Conservation (phyloP, 192 early-diverging fungal species). For the Physocladia obscura region DNA sequence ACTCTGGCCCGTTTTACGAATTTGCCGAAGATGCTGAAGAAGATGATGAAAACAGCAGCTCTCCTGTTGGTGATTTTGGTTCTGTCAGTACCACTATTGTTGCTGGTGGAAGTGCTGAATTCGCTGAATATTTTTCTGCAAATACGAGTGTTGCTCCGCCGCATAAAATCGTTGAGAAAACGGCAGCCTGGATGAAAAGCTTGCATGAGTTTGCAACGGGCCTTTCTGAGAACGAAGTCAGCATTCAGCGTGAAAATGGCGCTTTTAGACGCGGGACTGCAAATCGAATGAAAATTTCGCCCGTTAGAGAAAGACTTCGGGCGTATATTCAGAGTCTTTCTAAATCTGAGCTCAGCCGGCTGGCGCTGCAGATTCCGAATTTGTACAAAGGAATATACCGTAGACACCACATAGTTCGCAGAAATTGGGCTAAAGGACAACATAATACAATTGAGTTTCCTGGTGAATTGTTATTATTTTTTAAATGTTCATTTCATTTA, state of each 20-base stretch:
- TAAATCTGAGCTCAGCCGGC: slow-evolving; percentile 11
- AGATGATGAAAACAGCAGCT: slow-evolving; percentile 2
- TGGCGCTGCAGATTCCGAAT: slow-evolving; percentile 32
- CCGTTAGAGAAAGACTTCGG: neutral
- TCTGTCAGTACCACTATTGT: neutral
- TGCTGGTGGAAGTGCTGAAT: neutral
- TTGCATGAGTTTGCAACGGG: slow-evolving; percentile 9
- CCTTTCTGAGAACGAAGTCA: no score
- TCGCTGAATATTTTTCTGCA: neutral
- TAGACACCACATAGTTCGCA: slow-evolving; percentile 73
- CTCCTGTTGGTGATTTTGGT: neutral
- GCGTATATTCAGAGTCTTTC: slow-evolving; percentile 1
- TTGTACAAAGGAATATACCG: slow-evolving; percentile 81
- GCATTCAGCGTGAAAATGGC: no score
- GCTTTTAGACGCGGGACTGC: no score
- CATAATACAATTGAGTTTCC: slow-evolving; percentile 77
- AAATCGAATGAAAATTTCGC: neutral
- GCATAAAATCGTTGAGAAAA: no score
- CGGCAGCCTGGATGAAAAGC: slow-evolving; percentile 12
- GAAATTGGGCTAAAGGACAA: slow-evolving; percentile 79
- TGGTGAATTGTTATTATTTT: neutral
- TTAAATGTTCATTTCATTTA: no score
- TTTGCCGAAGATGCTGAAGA: slow-evolving; percentile 15
- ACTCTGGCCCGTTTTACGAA: neutral
- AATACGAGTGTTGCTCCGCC: neutral